Conservation (phyloP, 768 basidiomycete species). For the Amanita thiersii region DNA sequence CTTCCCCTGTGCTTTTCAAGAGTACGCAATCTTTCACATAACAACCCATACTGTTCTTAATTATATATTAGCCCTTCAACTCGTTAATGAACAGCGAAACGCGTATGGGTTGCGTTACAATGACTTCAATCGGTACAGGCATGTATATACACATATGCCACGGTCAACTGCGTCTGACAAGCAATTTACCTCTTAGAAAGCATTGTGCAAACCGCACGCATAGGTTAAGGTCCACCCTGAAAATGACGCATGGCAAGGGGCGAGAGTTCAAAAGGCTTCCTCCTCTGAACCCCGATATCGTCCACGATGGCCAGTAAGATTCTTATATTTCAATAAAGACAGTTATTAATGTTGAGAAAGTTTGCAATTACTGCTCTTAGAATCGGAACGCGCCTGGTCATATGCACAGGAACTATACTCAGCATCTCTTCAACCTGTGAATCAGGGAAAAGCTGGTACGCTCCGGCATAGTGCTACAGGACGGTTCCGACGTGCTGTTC, state of each 20-base stretch:
- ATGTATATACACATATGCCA: slow-evolving; percentile 12
- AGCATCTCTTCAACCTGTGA: slow-evolving; percentile 41
- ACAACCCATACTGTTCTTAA: slow-evolving; percentile 7
- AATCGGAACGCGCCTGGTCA: slow-evolving; percentile 89
- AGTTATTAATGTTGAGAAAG: slow-evolving; percentile 25
- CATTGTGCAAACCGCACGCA: slow-evolving; percentile 91
- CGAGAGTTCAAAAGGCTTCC: slow-evolving; percentile 85
- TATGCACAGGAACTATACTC: slow-evolving; percentile 74
- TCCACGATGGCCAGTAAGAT: slow-evolving; percentile 81
- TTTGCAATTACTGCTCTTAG: slow-evolving; percentile 78
- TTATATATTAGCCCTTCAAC: slow-evolving; percentile 54
- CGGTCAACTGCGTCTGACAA: too few relatives aligned
- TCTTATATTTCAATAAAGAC: slow-evolving; percentile 8
- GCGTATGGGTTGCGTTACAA: slow-evolving; percentile 89
- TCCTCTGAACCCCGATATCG: slow-evolving; percentile 51
- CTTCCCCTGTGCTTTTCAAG: slow-evolving; percentile 25
- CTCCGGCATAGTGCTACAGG: slow-evolving; percentile 71
- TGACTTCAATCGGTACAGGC: slow-evolving; percentile 85
- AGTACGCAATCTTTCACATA: slow-evolving; percentile 17
- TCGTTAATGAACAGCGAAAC: slow-evolving; percentile 83
- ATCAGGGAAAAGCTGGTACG: slow-evolving; percentile 41
- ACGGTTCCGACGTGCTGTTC: slow-evolving; percentile 70
- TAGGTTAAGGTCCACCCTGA: slow-evolving; percentile 75
- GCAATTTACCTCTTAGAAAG: slow-evolving; percentile 40
- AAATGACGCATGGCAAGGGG: slow-evolving; percentile 82